phyloP scores from a whole-genome alignment of 306 rosid species.

The Castanea crenata region DNA sequence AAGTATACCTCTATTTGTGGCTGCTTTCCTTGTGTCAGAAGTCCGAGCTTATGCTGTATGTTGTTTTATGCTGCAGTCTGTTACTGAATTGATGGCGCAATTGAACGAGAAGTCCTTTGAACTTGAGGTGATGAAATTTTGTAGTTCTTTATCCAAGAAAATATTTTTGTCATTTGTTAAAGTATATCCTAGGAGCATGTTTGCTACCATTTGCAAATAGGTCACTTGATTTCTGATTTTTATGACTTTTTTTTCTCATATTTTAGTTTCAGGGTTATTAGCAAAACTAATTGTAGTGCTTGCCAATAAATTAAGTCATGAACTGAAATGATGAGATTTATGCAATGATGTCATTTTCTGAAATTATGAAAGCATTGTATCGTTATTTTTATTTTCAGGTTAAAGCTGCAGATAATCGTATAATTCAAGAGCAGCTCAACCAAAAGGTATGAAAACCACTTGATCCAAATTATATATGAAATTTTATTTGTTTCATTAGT shows the following conservation, averaged over 20 bases:
- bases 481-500: not conserved
- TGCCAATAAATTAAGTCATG: not conserved
- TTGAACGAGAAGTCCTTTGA: slow-evolving; percentile 93
- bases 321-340: not conserved
- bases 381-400: slow-evolving; percentile 57
- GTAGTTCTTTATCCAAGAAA: slow-evolving; percentile 16
- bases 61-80: slow-evolving; percentile 60
- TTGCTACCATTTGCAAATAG: slow-evolving; percentile 20
- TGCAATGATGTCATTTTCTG: not conserved
- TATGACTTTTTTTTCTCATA: not conserved
- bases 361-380: slow-evolving; percentile 16
- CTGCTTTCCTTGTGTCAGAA: slow-evolving; percentile 24
- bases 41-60: slow-evolving; percentile 21
- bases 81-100: slow-evolving; percentile 70
- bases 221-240: not conserved
- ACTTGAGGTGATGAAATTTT: slow-evolving; percentile 71
- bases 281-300: not conserved
- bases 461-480: not conserved
- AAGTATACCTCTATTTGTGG: slow-evolving; percentile 30
- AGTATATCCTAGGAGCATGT: slow-evolving; percentile 13
- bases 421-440: slow-evolving; percentile 90
- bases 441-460: slow-evolving; percentile 60
- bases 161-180: slow-evolving; percentile 15
- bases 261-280: not conserved
- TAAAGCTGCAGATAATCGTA: slow-evolving; percentile 87